Evolutionary conservation across 331 rosid species (phyloP).

Genomic region (Prunus yedoensis): DNA sequence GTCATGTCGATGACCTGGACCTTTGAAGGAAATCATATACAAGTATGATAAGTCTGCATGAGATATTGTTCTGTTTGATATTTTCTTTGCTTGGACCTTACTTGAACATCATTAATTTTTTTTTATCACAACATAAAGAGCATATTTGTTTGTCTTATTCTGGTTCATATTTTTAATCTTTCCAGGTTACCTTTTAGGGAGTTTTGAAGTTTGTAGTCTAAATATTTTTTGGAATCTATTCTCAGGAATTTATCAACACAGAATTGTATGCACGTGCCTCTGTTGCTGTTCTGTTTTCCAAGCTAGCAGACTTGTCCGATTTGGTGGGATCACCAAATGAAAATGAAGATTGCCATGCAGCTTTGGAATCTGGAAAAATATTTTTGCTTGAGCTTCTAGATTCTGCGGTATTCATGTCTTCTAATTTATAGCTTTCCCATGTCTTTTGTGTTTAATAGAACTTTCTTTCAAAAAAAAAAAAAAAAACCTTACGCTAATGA

Average conservation of each 20-base stretch:
- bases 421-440: neutral
- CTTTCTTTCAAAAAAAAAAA: too few relatives aligned
- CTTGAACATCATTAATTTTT: neutral
- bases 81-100: neutral
- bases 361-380: conserved; percentile 67
- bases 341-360: conserved; percentile 43
- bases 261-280: conserved; percentile 97
- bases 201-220: neutral
- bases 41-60: neutral
- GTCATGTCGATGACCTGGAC: neutral
- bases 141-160: neutral
- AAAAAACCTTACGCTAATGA: neutral
- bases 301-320: conserved; percentile 55
- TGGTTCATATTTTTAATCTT: neutral
- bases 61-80: neutral
- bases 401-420: conserved; percentile 60
- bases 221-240: conserved; percentile 11
- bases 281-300: conserved; percentile 85
- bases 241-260: conserved; percentile 87
- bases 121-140: neutral
- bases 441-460: neutral
- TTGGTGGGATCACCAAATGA: conserved; percentile 47
- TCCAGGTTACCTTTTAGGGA: neutral
- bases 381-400: conserved; percentile 89
- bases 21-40: neutral